phyloP scores from a whole-genome alignment of 257 asterid species.

The Fraxinus americana region DNA sequence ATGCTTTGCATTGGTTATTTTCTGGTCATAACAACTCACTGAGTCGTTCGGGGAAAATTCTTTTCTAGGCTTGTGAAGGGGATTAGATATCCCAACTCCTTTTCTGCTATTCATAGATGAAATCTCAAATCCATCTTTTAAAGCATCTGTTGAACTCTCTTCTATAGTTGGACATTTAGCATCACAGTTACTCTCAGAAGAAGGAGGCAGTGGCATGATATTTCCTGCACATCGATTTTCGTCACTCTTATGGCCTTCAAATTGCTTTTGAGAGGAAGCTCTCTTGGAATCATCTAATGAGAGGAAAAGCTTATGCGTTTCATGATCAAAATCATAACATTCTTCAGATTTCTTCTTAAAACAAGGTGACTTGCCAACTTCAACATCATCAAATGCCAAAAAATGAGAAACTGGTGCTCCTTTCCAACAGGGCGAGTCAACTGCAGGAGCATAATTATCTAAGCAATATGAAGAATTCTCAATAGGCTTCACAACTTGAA shows the following conservation, averaged over 20 bases:
- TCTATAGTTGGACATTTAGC: constrained; percentile 36
- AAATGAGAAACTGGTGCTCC: constrained; percentile 70
- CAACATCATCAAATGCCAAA: constrained; percentile 48
- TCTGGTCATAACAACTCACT: constrained; percentile 30
- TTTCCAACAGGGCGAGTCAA: constrained; percentile 98
- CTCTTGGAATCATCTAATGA: constrained; percentile 33
- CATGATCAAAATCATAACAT: constrained; percentile 36
- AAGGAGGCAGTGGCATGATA: constrained; percentile 23
- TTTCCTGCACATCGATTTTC: constrained; percentile 36
- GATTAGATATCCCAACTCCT: constrained; percentile 40
- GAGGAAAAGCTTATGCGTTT: constrained; percentile 33
- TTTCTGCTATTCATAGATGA: constrained; percentile 30
- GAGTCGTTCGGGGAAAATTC: constrained; percentile 31
- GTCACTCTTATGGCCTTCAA: constrained; percentile 32
- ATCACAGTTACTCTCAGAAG: constrained; percentile 30
- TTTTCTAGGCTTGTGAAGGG: constrained; percentile 35
- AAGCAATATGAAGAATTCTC: constrained; percentile 53
- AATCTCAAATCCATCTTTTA: constrained; percentile 25
- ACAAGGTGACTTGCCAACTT: constrained; percentile 36
- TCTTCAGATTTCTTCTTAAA: constrained; percentile 39
- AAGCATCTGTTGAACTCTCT: constrained; percentile 31
- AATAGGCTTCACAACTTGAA: constrained; percentile 37
- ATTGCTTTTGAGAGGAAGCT: constrained; percentile 33
- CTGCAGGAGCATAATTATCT: constrained; percentile 61
- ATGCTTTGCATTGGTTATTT: constrained; percentile 29